These are phyloP conservation scores for Ganoderma lingzhi DNA, from an alignment of 1,284 basidiomycete species.

Conservation along the genomic window DNA sequence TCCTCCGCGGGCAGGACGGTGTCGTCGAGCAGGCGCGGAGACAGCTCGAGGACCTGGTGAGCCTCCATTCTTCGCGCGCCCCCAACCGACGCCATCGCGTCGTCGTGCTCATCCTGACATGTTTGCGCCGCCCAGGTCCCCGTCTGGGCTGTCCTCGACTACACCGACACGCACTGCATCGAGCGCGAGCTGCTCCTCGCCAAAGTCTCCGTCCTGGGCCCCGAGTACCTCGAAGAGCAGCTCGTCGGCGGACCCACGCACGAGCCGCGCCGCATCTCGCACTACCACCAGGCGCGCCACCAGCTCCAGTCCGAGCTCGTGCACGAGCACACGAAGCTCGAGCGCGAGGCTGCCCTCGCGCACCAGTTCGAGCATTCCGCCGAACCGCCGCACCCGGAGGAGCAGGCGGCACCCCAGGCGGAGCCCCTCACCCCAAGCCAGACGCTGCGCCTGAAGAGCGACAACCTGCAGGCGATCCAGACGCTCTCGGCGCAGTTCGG, in stretches of 20 bases:
- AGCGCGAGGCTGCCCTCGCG: slow-evolving; percentile 75
- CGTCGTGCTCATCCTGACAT: too few relatives aligned
- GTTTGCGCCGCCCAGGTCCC: slow-evolving; percentile 70
- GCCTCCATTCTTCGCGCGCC: slow-evolving; percentile 40
- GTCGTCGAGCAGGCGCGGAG: slow-evolving; percentile 97
- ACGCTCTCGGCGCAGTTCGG: slow-evolving; percentile 91
- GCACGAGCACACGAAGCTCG: slow-evolving; percentile 57
- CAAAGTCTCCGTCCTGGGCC: slow-evolving; percentile 90
- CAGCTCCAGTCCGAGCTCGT: slow-evolving; percentile 28
- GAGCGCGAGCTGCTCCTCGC: slow-evolving; percentile 48
- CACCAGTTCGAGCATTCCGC: slow-evolving; percentile 74
- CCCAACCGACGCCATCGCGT: background rate
- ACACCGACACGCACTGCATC: slow-evolving; percentile 84
- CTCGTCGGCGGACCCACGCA: slow-evolving; percentile 85
- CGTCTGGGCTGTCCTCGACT: slow-evolving; percentile 97
- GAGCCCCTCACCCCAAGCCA: slow-evolving; percentile 68
- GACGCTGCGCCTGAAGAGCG: slow-evolving; percentile 89
- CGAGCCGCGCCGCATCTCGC: slow-evolving; percentile 58
- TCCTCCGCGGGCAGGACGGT: slow-evolving; percentile 95
- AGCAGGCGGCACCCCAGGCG: slow-evolving; percentile 9
- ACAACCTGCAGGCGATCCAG: slow-evolving; percentile 89
- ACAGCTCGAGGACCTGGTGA: slow-evolving; percentile 92
- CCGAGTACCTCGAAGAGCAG: slow-evolving; percentile 95
- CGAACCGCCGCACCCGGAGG: slow-evolving; percentile 29
- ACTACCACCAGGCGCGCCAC: slow-evolving; percentile 9